Base-by-base conservation (phyloP, 805 yeast species). In the Torulaspora indica region DNA sequence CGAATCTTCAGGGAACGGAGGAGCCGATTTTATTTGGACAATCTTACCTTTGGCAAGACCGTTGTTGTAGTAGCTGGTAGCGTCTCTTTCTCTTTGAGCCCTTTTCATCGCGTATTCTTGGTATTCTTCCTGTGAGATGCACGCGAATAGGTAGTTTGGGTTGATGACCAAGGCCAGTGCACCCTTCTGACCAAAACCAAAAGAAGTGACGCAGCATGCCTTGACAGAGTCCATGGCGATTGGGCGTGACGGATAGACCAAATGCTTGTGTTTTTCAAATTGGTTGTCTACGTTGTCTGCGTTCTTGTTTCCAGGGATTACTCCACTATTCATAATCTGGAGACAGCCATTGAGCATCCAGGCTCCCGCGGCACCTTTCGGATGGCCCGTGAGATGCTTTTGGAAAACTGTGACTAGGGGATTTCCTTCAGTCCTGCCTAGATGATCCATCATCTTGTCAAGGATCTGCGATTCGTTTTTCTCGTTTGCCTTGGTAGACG, bases 301-400 rank as follows among this genome's bases (percentile, higher is more conserved):
- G 61, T 90, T 90, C 67, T 95, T 77, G 76, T 90, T 90, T 63
- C 97, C 97, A 52, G 97, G 97, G 58, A 90, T 91, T 55, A 87
- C 58, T 65, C 96, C 95, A 58, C 83, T 66, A 70, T 85, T 82
- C 67, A 90, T 75, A 56, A 87, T 79, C 73, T 90, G 97, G 56
- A 90, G 73, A 46, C 84, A 93, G 67, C 97, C 97, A 69, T 90
- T 91, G 75, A 88, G 72, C 97, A 90, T 90, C 97, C 97, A 90
- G 45, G 97, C 96, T 72, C 95, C 97, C 42, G 97, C 97, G 56
- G 96, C 97, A 76, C 97, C 97, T 82, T 90, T 90, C 55, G 97
- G 96, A 74, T 90, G 97, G 68, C 97, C 97, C 54, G 97, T 90
- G 61, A 90, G 78, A 79, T 78, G 86, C 71, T 90, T 90, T 71